phyloP scores from a whole-genome alignment of 1,284 basidiomycete genomes.

The Cryptococcus hybrid region DNA sequence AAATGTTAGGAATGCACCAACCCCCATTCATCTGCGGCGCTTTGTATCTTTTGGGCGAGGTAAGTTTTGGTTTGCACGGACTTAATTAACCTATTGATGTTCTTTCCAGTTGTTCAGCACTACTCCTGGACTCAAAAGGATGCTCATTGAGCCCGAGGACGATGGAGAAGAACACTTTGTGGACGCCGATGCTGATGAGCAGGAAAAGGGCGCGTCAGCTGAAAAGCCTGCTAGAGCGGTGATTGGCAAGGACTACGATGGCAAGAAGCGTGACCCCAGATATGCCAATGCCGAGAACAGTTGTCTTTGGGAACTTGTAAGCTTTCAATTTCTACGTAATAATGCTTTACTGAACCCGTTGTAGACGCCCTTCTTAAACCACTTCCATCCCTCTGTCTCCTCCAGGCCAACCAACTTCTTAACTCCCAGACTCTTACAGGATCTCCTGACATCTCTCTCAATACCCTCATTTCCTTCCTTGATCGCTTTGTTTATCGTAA shows the following conservation, averaged over 20 bases:
- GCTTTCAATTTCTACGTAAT: constrained; percentile 44
- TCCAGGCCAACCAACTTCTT: constrained; percentile 82
- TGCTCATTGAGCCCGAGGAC: constrained; percentile 58
- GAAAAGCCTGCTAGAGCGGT: constrained; percentile 2
- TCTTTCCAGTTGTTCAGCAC: constrained; percentile 68
- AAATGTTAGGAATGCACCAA: constrained; percentile 73
- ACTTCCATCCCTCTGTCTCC: constrained; percentile 91
- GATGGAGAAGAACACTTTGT: constrained; percentile 57
- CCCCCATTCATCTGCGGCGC: constrained; percentile 90
- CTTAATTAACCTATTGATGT: background rate
- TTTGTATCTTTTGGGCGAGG: constrained; percentile 60
- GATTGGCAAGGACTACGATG: constrained; percentile 62
- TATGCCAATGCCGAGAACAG: constrained; percentile 78
- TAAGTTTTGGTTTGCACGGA: constrained; percentile 24
- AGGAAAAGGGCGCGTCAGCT: constrained; percentile 16
- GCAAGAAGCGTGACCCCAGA: constrained; percentile 85
- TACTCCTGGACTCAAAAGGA: constrained; percentile 65
- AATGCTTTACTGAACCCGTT: too few species aligned
- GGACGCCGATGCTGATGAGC: constrained; percentile 38
- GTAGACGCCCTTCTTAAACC: constrained; percentile 72
- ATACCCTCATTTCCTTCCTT: constrained; percentile 89
- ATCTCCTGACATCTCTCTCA: constrained; percentile 82
- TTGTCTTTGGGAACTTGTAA: constrained; percentile 86
- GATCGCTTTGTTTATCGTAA: constrained; percentile 93
- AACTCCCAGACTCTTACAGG: constrained; percentile 65